Evolutionary conservation across 495 filamentous ascomycete genomes (phyloP), one percentile per base, ranked within the genome.

Genomic region (Penicillium bovifimosum): DNA sequence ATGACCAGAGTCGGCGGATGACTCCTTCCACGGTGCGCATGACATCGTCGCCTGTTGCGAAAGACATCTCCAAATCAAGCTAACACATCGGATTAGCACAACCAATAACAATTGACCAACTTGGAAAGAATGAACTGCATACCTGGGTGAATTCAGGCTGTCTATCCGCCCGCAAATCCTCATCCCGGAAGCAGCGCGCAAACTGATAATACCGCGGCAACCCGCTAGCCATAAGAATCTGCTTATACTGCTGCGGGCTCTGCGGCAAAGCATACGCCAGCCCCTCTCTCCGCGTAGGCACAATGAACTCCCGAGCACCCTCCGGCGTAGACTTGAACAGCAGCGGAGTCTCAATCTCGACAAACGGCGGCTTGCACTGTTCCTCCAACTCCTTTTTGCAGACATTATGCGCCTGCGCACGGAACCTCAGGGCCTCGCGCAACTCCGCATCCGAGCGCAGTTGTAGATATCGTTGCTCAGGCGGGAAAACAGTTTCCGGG

Each of bases 291-390:
- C 93, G 75, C 0, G 92, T 95, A 0, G 93, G 93, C 3, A 98
- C 91, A n/a, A 98, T 61, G 55, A 97, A 98, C 68, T 98, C 93
- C 26, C 92, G 75, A 1, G 93, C 95, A 8, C 93, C 93, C 71
- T 98, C 93, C 0, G 93, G 92, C 0, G 95, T 97, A 4, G 92
- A 96, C 74, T 96, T 97, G 79, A 98, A 98, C 13, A 98, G 75
- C 11, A 96, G 66, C 2, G 93, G 93, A 0, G 93, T 98, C 61
- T 97, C 95, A 35, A 96, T 78, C 54, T 96, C 88, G 6, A 81
- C 65, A 58, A 96, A 96, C 0, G 69, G 71, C 6, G 71, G 63
- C 0, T 67, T 52, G 16, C 50, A 62, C 20, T 61, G 55, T 16
- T 70, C 43, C 33, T 64, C 61, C 45, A 93, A 69, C 9, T 76